Conservation (phyloP, 352 stramenopile species). For the Phytophthora foliorum region DNA sequence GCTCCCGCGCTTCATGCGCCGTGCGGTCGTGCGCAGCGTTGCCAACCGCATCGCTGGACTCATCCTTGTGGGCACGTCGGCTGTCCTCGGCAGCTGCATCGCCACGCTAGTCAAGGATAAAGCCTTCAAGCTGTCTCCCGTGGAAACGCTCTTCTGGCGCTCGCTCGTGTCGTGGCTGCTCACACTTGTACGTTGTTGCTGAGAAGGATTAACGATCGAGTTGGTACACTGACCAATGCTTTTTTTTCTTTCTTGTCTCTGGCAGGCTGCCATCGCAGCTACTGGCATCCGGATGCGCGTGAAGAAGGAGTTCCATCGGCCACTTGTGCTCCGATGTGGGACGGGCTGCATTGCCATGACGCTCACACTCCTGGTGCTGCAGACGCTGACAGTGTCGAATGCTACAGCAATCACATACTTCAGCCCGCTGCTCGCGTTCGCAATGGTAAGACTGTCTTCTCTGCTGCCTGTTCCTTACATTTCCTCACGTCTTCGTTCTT, state of each 20-base stretch:
- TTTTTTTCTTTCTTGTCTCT: not conserved
- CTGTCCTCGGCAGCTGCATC: slow-evolving; percentile 70
- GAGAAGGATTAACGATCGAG: not conserved
- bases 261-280: slow-evolving; percentile 48
- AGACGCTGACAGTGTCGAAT: slow-evolving; percentile 69
- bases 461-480: not conserved
- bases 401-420: slow-evolving; percentile 73
- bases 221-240: not conserved
- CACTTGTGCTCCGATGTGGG: slow-evolving; percentile 53
- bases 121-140: slow-evolving; percentile 56
- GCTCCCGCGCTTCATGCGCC: slow-evolving; percentile 45
- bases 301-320: slow-evolving; percentile 43
- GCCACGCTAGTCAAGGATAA: slow-evolving; percentile 68
- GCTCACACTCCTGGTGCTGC: slow-evolving; percentile 64
- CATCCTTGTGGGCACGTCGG: slow-evolving; percentile 59
- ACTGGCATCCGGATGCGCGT: slow-evolving; percentile 43
- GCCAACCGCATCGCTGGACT: slow-evolving; percentile 42
- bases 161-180: slow-evolving; percentile 62
- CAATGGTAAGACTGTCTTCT: slow-evolving; percentile 42
- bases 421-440: slow-evolving; percentile 70
- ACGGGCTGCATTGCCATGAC: slow-evolving; percentile 57
- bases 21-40: slow-evolving; percentile 34
- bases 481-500: not conserved
- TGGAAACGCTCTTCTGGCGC: slow-evolving; percentile 79
- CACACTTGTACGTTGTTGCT: slow-evolving; percentile 46